phyloP scores from a whole-genome alignment of 1,284 basidiomycete species.

The Pseudozyma sp. region DNA sequence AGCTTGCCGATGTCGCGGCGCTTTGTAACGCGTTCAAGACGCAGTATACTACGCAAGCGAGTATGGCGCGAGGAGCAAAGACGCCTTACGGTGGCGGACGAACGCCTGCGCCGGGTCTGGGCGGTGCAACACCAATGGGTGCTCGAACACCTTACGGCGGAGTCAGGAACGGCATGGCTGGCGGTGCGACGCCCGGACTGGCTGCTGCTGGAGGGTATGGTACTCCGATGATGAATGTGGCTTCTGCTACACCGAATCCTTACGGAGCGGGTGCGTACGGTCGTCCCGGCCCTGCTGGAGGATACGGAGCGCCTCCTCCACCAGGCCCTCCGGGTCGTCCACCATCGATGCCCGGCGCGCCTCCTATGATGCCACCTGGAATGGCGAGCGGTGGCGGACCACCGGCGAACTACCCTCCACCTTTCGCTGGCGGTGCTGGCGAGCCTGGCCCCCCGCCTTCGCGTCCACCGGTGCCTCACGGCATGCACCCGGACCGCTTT shows the following conservation, averaged over 20 bases:
- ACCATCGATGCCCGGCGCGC: conserved; percentile 43
- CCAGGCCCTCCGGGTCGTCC: conserved; percentile 33
- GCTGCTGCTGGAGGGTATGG: conserved; percentile 33
- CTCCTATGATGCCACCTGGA: conserved; percentile 38
- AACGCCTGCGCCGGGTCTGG: conserved; percentile 46
- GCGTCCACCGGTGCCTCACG: conserved; percentile 45
- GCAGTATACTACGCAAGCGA: conserved; percentile 64
- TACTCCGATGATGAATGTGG: conserved; percentile 29
- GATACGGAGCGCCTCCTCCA: conserved; percentile 32
- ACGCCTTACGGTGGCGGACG: conserved; percentile 54
- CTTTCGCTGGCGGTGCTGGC: conserved; percentile 17
- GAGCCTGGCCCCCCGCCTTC: conserved; percentile 39
- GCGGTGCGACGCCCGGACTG: conserved; percentile 18
- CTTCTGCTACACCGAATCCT: conserved; percentile 43
- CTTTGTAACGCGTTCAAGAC: conserved; percentile 68
- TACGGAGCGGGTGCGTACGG: conserved; percentile 30
- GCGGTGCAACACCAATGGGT: conserved; percentile 40
- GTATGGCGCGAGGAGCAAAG: conserved; percentile 53
- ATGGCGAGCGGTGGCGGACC: conserved; percentile 33
- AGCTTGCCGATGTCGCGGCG: conserved; percentile 63
- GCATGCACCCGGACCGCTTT: conserved; percentile 57
- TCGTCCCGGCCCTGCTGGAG: conserved; percentile 13
- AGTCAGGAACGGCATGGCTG: conserved; percentile 29
- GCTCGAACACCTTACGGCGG: conserved; percentile 38
- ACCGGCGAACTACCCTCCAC: conserved; percentile 33